A percentile compares a stretch with the other conserved stretches of the same genome.
Evolutionary conservation across 1,284 basidiomycete species (phyloP).

Genomic region (Cystobasidiaceae sp.): DNA sequence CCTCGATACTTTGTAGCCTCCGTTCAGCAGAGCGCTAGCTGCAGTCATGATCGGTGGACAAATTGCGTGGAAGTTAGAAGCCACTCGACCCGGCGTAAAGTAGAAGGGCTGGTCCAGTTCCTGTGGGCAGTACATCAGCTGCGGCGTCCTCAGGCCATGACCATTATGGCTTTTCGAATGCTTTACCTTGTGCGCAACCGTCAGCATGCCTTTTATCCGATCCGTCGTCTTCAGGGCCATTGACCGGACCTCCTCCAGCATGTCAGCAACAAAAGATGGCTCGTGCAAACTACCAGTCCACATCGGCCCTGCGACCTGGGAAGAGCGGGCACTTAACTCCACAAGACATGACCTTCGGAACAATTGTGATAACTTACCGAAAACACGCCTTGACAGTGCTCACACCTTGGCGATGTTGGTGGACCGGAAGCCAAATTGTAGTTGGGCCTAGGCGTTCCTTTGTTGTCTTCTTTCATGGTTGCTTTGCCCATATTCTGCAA

Average conservation of each 20-base stretch:
- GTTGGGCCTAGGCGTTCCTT: slow-evolving; percentile 55
- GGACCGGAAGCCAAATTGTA: slow-evolving; percentile 71
- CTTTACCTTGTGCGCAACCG: slow-evolving; percentile 73
- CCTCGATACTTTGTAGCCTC: slow-evolving; percentile 74
- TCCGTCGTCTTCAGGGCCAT: slow-evolving; percentile 69
- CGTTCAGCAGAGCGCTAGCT: slow-evolving; percentile 79
- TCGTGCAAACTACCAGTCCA: slow-evolving; percentile 89
- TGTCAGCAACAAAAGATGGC: slow-evolving; percentile 62
- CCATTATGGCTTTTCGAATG: not conserved
- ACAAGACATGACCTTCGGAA: not conserved
- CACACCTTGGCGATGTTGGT: slow-evolving; percentile 52
- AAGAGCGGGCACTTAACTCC: slow-evolving; percentile 6
- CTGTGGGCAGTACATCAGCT: slow-evolving; percentile 50
- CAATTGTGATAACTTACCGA: slow-evolving; percentile 55
- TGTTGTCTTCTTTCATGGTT: slow-evolving; percentile 51
- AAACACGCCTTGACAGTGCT: slow-evolving; percentile 68
- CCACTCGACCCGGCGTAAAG: slow-evolving; percentile 78
- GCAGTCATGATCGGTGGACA: slow-evolving; percentile 70
- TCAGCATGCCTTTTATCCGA: slow-evolving; percentile 93
- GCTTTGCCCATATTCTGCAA: slow-evolving; percentile 60
- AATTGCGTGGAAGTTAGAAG: slow-evolving; percentile 73
- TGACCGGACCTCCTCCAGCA: slow-evolving; percentile 63
- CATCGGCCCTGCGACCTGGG: slow-evolving; percentile 84
- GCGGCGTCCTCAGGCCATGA: not conserved
- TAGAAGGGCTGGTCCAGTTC: slow-evolving; percentile 80